A percentile compares a stretch with the other conserved stretches of the same genome.
These are phyloP conservation scores for Cercospora zeina DNA, from an alignment of 2,329 filamentous ascomycete genomes.

Conservation along the genomic window DNA sequence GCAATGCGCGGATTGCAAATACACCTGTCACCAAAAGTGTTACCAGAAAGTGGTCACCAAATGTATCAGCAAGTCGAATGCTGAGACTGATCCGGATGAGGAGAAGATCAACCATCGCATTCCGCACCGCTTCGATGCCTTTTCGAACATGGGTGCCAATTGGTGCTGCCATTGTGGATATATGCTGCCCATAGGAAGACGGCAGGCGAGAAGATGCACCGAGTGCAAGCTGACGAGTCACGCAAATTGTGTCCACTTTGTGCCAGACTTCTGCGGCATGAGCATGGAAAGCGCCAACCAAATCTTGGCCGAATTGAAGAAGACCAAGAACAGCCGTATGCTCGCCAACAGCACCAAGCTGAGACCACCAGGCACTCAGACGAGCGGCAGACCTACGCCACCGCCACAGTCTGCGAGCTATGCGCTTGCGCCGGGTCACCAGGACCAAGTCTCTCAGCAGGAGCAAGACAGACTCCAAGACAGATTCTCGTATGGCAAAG, in stretches of 20 bases:
- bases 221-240: slow-evolving; percentile 94
- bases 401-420: slow-evolving; percentile 44
- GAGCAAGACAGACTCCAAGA: slow-evolving; percentile 38
- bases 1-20: slow-evolving; percentile 99
- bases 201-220: slow-evolving; percentile 90
- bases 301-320: slow-evolving; percentile 82
- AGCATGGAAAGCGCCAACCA: slow-evolving; percentile 96
- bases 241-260: slow-evolving; percentile 86
- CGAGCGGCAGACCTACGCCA: slow-evolving; percentile 50
- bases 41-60: slow-evolving; percentile 97
- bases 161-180: slow-evolving; percentile 99
- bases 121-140: slow-evolving; percentile 94
- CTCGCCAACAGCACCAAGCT: slow-evolving; percentile 53
- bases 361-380: slow-evolving; percentile 48
- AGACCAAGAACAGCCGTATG: slow-evolving; percentile 62
- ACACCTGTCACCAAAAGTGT: slow-evolving; percentile 97
- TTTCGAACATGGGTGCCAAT: slow-evolving; percentile 95
- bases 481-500: slow-evolving; percentile 53
- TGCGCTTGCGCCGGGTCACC: slow-evolving; percentile 36
- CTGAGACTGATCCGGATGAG: slow-evolving; percentile 96
- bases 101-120: slow-evolving; percentile 99
- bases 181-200: slow-evolving; percentile 89
- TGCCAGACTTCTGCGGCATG: slow-evolving; percentile 99
- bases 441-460: slow-evolving; percentile 41
- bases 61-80: slow-evolving; percentile 99